phyloP scores from a whole-genome alignment of 805 yeast genomes.

The Candida succiphila region DNA sequence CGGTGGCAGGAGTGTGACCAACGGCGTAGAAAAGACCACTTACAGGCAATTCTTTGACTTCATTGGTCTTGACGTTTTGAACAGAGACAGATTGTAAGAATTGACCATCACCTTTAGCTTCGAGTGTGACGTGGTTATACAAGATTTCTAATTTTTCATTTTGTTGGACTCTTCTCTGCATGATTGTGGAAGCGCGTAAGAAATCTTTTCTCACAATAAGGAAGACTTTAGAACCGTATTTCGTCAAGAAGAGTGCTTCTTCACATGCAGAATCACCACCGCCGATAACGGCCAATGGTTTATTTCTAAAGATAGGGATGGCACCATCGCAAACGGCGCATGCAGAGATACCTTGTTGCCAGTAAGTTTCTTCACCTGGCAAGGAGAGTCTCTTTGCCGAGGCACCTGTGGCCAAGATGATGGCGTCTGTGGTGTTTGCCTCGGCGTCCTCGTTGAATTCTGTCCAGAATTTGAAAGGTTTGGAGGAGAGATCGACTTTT shows the following conservation, averaged over 20 bases:
- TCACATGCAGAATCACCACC: constrained; percentile 99
- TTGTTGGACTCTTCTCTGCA: constrained; percentile 85
- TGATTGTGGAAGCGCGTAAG: constrained; percentile 90
- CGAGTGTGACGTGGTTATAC: constrained; percentile 75
- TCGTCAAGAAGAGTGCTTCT: constrained; percentile 94
- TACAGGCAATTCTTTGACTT: constrained; percentile 58
- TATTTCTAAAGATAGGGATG: constrained; percentile 95
- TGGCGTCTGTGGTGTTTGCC: constrained; percentile 88
- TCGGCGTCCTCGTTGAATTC: constrained; percentile 89
- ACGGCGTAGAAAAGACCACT: constrained; percentile 96
- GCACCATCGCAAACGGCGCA: constrained; percentile 99
- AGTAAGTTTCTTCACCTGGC: constrained; percentile 95
- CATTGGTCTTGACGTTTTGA: constrained; percentile 64
- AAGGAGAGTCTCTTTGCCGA: constrained; percentile 89
- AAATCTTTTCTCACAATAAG: constrained; percentile 90
- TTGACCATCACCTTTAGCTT: constrained; percentile 93
- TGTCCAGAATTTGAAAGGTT: constrained; percentile 95
- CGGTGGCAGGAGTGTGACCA: constrained; percentile 95
- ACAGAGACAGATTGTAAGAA: constrained; percentile 55
- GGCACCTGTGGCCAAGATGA: constrained; percentile 95
- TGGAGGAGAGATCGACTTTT: constrained; percentile 77
- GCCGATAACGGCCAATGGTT: constrained; percentile 95
- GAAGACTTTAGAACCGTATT: constrained; percentile 94
- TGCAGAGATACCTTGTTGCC: constrained; percentile 99
- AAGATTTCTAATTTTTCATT: constrained; percentile 87